Base-by-base conservation (phyloP, 1,139 yeast genomes). In the Candida sp. region DNA sequence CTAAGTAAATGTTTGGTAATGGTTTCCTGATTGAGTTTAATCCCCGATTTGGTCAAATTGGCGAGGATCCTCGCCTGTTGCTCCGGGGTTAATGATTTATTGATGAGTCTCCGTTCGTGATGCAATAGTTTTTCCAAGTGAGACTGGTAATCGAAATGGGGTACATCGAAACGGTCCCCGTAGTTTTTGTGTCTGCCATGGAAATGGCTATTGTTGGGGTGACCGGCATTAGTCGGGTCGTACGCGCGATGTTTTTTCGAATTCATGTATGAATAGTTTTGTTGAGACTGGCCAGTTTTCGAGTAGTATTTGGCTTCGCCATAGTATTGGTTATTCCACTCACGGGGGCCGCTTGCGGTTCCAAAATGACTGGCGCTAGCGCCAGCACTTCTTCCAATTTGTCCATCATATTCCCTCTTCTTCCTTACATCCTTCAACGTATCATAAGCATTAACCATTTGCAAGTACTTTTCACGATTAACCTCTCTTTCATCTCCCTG, bases 61-160 rank as follows among this genome's bases (percentile, higher is more conserved):
- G 55, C 53, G 35, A 73, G 45, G 15, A 73, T 68, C 39, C 61
- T 58, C 22, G 61, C 64, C 36, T 67, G 54, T 30, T 70, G 71
- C 25, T 54, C 66, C 11, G 58, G 60, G 4, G 69, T 56, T 11
- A 66, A 44, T 33, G 66, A 64, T 46, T 70, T 73, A 45, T 68
- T 69, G 47, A 77, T 67, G 48, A 77, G 64, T 19, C 83, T 59
- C 51, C 75, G 78, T 52, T 86, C 95, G 57, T 82, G 79, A 55
- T 82, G 77, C 45, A 80, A 68, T 51, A 84, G 86, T 47, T 80
- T 78, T 33, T 70, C 63, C 30, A 81, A 68, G 60, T 87, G 95
- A 52, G 73, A 73, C 49, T 81, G 78, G 55, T 78, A 83, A 60
- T 87, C 86, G 53, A 87, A 87, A 64, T 87, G 95, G 1, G 93